Evolutionary conservation across 495 filamentous ascomycete species (phyloP), one percentile per base, ranked within the genome.

Genomic region (Penicillium daleae): DNA sequence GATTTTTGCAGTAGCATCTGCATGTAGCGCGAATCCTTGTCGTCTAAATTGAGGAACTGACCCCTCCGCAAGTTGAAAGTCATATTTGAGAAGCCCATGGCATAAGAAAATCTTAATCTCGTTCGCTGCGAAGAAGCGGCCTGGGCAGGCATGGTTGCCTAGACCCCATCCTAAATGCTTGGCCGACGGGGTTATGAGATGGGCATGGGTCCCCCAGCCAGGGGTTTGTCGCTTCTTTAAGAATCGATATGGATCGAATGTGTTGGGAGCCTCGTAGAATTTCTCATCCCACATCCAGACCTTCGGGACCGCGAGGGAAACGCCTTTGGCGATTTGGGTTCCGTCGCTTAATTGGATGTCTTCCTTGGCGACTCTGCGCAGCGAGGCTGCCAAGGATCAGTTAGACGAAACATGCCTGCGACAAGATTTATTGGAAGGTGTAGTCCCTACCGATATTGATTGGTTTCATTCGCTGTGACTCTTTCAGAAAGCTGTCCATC

Each of bases 71-170:
- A 46, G 56, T 19, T 48, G 32, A 17, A 57, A 22, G 27, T 48
- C 26, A 17, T 57, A 57, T 21, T 48, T 57, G 37, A 57, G 26
- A 4, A 57, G 27, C 40, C 6, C 19, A 15, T 57, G 56, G 27
- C 27, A 48, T 15, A 48, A n/a, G 17, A 57, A 46, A 5, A 15
- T 57, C 26, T 57, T 57, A 7, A 57, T 48, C 40, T 48, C n/a
- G 9, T 57, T 57, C 4, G 26, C 19, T 8, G 79, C 82, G 57
- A 85, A 79, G 60, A 82, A 80, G 8, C 82, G 62, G 1, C 82
- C 82, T 0, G 82, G 82, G 48, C 82, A 85, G 0, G 84, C 82
- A 54, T 86, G 80, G 33, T 68, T 70, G 2, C 82, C 83, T n/a
- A 73, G 64, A 0, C 82, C 81, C 56, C 82, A 85, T 0, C 67